phyloP scores from a whole-genome alignment of 129 eudicot genomes.

The Helichrysum umbraculigerum region DNA sequence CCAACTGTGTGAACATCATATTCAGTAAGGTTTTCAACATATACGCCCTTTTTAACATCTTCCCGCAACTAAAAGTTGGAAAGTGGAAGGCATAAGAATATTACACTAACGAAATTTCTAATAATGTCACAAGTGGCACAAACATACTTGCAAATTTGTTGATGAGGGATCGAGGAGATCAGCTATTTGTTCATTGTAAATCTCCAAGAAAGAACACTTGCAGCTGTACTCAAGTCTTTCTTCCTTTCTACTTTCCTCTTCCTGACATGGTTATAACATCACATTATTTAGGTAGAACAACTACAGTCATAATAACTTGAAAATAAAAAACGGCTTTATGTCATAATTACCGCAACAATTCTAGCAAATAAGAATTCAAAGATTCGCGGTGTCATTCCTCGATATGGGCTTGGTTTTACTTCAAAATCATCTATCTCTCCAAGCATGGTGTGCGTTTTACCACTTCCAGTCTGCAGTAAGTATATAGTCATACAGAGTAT shows the following conservation, averaged over 20 bases:
- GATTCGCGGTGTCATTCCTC: slow-evolving; percentile 96
- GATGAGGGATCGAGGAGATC: slow-evolving; percentile 95
- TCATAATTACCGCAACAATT: slow-evolving; percentile 63
- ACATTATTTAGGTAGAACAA: not conserved
- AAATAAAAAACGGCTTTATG: not conserved
- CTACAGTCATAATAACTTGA: not conserved
- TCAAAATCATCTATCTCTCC: slow-evolving; percentile 76
- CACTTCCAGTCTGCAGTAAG: slow-evolving; percentile 81
- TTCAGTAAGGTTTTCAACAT: slow-evolving; percentile 88
- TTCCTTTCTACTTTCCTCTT: slow-evolving; percentile 82
- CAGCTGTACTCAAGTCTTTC: slow-evolving; percentile 68
- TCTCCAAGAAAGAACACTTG: slow-evolving; percentile 94
- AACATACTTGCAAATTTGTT: slow-evolving; percentile 77
- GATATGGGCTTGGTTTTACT: slow-evolving; percentile 66
- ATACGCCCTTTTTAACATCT: slow-evolving; percentile 79
- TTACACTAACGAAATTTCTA: not conserved
- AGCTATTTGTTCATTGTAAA: slow-evolving; percentile 87
- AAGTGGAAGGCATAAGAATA: not conserved
- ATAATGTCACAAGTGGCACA: slow-evolving; percentile 6
- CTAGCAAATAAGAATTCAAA: slow-evolving; percentile 90
- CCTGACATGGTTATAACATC: slow-evolving; percentile 40
- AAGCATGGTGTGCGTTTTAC: slow-evolving; percentile 93
- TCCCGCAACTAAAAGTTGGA: slow-evolving; percentile 62
- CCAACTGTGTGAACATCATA: slow-evolving; percentile 76
- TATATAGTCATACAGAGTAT: not conserved